Evolutionary conservation across 2,329 filamentous ascomycete species (phyloP).

Genomic region (Allantophomopsis lycopodina): DNA sequence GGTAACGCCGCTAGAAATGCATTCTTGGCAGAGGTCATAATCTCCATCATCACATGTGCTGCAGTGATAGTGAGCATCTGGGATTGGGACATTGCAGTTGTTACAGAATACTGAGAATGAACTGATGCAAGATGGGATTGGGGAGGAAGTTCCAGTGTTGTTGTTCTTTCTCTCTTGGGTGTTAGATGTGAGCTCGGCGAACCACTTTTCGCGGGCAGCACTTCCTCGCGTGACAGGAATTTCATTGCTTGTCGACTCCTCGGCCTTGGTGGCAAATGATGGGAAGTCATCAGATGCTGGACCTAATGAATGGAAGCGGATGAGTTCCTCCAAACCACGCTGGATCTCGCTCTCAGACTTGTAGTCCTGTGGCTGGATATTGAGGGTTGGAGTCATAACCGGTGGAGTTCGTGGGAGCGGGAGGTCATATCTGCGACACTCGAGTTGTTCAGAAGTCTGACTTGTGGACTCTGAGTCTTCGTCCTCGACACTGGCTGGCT

Average conservation of each 20-base stretch:
- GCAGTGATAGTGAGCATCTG: conserved; percentile 85
- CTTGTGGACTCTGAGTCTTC: conserved; percentile 18
- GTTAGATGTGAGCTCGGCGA: conserved; percentile 14
- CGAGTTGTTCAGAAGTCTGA: conserved; percentile 6
- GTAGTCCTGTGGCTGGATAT: conserved; percentile 5
- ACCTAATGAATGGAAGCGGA: conserved; percentile 6
- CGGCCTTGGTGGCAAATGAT: conserved; percentile 1
- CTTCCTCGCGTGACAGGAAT: conserved; percentile 13
- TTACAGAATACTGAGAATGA: conserved; percentile 90
- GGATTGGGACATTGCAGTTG: conserved; percentile 65
- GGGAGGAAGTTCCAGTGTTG: conserved; percentile 1
- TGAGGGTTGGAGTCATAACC: conserved; percentile 1
- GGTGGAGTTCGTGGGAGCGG: conserved; percentile 1
- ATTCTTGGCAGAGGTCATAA: conserved; percentile 79
- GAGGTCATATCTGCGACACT: not conserved
- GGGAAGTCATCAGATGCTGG: conserved; percentile 4
- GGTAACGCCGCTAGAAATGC: conserved; percentile 60
- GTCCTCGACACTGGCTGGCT: conserved; percentile 34
- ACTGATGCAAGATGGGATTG: conserved; percentile 4
- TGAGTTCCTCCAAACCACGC: conserved; percentile 13
- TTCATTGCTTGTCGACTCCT: conserved; percentile 6
- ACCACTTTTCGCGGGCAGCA: conserved; percentile 19
- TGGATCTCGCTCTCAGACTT: conserved; percentile 13
- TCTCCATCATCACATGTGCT: conserved; percentile 86
- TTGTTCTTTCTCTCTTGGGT: conserved; percentile 10